Percentiles rank a stretch among this genome's conserved stretches.
phyloP scores from a whole-genome alignment of 2,329 filamentous ascomycete genomes.

The Scytalidium lignicola region DNA sequence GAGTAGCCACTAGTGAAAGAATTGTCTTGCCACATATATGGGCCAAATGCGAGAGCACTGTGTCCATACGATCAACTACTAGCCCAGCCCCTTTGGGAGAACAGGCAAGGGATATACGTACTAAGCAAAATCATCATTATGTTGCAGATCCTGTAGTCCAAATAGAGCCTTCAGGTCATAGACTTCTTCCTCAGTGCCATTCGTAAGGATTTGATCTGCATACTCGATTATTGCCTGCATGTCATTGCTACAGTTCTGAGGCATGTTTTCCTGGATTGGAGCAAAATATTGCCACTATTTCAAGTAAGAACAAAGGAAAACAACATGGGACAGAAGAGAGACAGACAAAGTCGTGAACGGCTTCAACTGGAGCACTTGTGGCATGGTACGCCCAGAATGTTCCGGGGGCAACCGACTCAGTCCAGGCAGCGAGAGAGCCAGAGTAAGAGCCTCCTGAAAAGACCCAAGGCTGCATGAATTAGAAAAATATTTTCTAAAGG shows the following conservation, averaged over 20 bases:
- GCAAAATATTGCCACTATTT: constrained; percentile 4
- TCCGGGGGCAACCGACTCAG: constrained; percentile 40
- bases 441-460: constrained; percentile 47
- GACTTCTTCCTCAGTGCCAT: constrained; percentile 5
- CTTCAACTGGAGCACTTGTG: constrained; percentile 45
- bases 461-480: constrained; percentile 41
- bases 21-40: constrained; percentile 48
- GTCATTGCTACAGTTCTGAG: constrained; percentile 8
- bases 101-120: background rate
- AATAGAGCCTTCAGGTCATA: constrained; percentile 31
- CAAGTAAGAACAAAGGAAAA: background rate
- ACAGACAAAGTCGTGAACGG: constrained; percentile 40
- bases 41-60: constrained; percentile 45
- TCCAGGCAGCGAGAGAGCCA: constrained; percentile 48
- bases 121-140: constrained; percentile 26
- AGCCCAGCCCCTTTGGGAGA: background rate
- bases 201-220: constrained; percentile 5
- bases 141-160: constrained; percentile 38
- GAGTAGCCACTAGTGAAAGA: constrained; percentile 41
- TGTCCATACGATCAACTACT: background rate
- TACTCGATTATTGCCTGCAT: constrained; percentile 9
- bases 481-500: background rate
- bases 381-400: constrained; percentile 53
- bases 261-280: constrained; percentile 7
- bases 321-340: background rate